Evolutionary conservation across 371 early-diverging fungal species (phyloP), one percentile per base, ranked within the genome.

Genomic region (Mucor velutinosus): DNA sequence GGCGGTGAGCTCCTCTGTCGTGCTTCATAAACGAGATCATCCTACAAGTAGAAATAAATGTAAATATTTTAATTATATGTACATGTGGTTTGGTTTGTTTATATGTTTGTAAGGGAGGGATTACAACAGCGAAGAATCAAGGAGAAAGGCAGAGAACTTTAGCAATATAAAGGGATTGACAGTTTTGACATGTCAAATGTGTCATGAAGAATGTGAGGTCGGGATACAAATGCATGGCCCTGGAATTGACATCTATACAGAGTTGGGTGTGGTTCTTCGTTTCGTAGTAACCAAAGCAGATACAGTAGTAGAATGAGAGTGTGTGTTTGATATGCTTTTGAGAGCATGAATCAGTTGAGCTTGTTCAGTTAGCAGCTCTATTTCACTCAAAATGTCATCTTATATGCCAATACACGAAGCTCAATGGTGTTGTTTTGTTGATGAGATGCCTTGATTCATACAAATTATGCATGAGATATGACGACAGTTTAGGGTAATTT

Each of bases 1-100:
- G 97, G 97, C 49, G 98, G 98, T 56, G 93, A 94, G 74, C 81
- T 98, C 53, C 78, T 98, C 57, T 94, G 95, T 72, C 87, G 94
- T 71, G 94, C 78, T 49, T 76, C 79, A n/a, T 69, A 63, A 63
- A 35, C n/a, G 43, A 29, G 3, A 15, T 43, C 41, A 61, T 45
- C 30, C 15, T 27, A 33, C 7, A 25, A 32, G 14, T 29, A 51
- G 35, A 51, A 21, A 62, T 7, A n/a, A 62, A 51, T 47, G 29
- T 62, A 62, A 59, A 59, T 59, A 59, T 37, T 15, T 43, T 41
- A 17, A 41, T 17, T 5, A 17, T 41, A 41, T 11, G 17, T 41
- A 1, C 12, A 35, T 35, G 37, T 41, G 37, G 14, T 37, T 37
- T 37, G 37, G 11, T 1, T 11, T 11, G 11, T 14, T 1, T 11